Base-by-base conservation (phyloP, 1,284 basidiomycete genomes). In the Boletus subluridellus region DNA sequence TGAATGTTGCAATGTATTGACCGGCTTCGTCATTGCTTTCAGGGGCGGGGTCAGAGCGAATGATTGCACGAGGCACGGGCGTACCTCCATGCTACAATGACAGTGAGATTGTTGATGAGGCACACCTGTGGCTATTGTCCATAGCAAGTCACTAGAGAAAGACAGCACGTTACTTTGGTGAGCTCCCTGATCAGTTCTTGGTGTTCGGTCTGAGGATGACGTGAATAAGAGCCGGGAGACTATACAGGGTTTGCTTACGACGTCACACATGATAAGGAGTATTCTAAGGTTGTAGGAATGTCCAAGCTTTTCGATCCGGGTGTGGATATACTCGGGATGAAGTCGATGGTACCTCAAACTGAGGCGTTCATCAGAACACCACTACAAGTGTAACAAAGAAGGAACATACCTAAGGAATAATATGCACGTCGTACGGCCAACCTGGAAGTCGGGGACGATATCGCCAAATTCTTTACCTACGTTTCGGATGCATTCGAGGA, bases 271-370 rank as follows among this genome's bases (percentile, higher is more conserved):
- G 39, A 99, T 81, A 15, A 99, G 80, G n/a, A 99, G 77, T 46
- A 99, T 84, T 44, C 97, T 80, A 2, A 98, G 80, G 54, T 85
- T 90, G 72, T 94, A 99, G 14, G 86, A 83, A 44, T 83, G 82
- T 4, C 87, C 88, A 17, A 99, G 84, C 65, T 89, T 90, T 67
- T 93, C 87, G 59, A 99, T 95, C 4, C 97, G 87, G 47, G 83
- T 82, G 70, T 95, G 91, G 60, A 99, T 89, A 71, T 99, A 99
- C 74, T 99, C 97, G 5, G 97, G 97, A 73, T 99, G 97, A 17
- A 99, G 81, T 30, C 95, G 90, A 69, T 99, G 95, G 66, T 99
- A 99, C 65, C 89, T 90, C 60, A 99, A 74, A 70, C 95, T 98
- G 35, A 26, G 10, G 5, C 10, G 3, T n/a, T n/a, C 1, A 8